Evolutionary conservation across 495 filamentous ascomycete species (phyloP).

Genomic region (Cercophora samala): DNA sequence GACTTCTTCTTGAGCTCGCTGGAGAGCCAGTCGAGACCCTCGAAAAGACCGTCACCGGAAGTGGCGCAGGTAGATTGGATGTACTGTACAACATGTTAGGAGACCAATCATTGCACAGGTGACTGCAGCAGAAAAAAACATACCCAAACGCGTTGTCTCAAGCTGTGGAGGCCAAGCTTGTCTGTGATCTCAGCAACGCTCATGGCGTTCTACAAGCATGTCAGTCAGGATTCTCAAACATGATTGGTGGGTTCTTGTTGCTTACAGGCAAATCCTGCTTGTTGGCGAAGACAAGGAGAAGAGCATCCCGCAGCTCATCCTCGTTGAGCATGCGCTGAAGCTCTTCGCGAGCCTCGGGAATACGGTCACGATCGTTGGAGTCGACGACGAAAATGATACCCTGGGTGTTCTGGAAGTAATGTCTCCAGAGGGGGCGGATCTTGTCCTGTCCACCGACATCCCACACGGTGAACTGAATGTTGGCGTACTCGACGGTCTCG

Average conservation of each 20-base stretch:
- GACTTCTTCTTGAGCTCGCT: slow-evolving; percentile 89
- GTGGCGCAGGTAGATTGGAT: slow-evolving; percentile 99
- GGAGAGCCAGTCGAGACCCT: slow-evolving; percentile 99
- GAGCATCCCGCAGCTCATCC: slow-evolving; percentile 95
- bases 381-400: slow-evolving; percentile 99
- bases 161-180: slow-evolving; percentile 97
- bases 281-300: slow-evolving; percentile 98
- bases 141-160: slow-evolving; percentile 98
- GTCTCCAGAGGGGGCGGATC: slow-evolving; percentile 98
- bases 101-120: neutral
- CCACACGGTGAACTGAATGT: slow-evolving; percentile 99
- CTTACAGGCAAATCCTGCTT: slow-evolving; percentile 99
- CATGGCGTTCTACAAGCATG: slow-evolving; percentile 81
- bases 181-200: slow-evolving; percentile 99
- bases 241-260: slow-evolving; percentile 10
- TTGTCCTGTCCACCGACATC: slow-evolving; percentile 99
- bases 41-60: slow-evolving; percentile 98
- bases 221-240: slow-evolving; percentile 19
- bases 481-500: slow-evolving; percentile 99
- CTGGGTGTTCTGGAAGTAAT: slow-evolving; percentile 99
- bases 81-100: slow-evolving; percentile 59
- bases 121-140: slow-evolving; percentile 36
- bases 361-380: slow-evolving; percentile 99
- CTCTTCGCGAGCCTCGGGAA: slow-evolving; percentile 97
- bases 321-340: slow-evolving; percentile 99